phyloP scores from a whole-genome alignment of 1,284 basidiomycete genomes.

The Trametes versicolor region DNA sequence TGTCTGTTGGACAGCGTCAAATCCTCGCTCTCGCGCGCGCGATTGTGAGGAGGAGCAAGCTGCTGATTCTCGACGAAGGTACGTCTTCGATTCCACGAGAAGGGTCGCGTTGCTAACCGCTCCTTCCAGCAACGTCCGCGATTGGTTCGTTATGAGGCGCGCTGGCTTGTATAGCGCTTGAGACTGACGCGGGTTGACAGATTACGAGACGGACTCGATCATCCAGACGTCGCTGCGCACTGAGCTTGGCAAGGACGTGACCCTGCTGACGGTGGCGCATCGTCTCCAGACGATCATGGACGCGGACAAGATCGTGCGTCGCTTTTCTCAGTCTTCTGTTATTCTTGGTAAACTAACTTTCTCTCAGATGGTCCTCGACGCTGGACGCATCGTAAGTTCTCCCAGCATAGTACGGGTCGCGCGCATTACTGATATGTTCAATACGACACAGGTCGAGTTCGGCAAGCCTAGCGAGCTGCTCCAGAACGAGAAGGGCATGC shows the following conservation, averaged over 20 bases:
- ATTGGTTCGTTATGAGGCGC: constrained; percentile 34
- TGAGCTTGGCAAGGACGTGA: constrained; percentile 62
- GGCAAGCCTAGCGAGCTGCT: constrained; percentile 70
- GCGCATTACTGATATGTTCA: not conserved
- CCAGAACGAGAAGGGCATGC: constrained; percentile 56
- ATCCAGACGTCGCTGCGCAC: constrained; percentile 67
- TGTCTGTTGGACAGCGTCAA: constrained; percentile 68
- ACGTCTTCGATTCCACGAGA: not conserved
- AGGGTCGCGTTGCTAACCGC: not conserved
- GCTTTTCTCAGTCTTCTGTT: not conserved
- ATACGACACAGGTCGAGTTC: constrained; percentile 58
- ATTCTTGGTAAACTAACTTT: not conserved
- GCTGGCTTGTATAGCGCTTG: not conserved
- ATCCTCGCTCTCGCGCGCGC: constrained; percentile 69
- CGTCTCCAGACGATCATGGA: constrained; percentile 79
- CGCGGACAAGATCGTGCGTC: constrained; percentile 52
- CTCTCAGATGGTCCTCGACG: constrained; percentile 51
- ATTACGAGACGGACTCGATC: constrained; percentile 66
- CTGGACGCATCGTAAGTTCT: constrained; percentile 46
- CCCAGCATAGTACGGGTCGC: not conserved
- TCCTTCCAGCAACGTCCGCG: constrained; percentile 42
- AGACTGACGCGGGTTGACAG: constrained; percentile 39
- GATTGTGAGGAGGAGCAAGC: constrained; percentile 66
- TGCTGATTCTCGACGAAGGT: constrained; percentile 73
- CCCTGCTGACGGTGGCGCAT: constrained; percentile 74